Evolutionary conservation across 345 rosid genomes (phyloP), one percentile per base, ranked within the genome.

Genomic region (Populus simonii): DNA sequence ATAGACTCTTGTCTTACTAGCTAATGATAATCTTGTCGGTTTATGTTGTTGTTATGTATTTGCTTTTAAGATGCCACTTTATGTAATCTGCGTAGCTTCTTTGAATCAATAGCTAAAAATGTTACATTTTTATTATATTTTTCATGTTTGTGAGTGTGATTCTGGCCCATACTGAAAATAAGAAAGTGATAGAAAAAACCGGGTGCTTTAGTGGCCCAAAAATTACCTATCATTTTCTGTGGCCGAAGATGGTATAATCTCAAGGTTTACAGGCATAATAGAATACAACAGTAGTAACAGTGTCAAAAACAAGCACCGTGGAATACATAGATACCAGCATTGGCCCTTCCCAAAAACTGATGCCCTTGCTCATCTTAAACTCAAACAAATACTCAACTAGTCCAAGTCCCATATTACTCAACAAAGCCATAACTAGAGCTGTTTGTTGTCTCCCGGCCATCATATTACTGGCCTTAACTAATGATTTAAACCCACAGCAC

Each of bases 251-350:
- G 10, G 2, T 43, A 49, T 20, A 63, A 35, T 71, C 49, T 84
- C 82, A 78, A 71, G 75, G 36, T 71, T 85, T 85, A 63, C 85
- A 82, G 16, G 83, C 79, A 41, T 79, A 67, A 62, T 85, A 85
- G 49, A 82, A 82, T 5, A 73, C 82, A 70, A 36, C 77, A 63
- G 73, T 80, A 82, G 83, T 75, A 70, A 76, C 76, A 7, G 72
- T 76, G 61, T 55, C 78, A 55, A 83, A 75, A 55, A 85, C 82
- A 33, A 82, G 81, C 68, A 66, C 31, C 22, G 67, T 53, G 47
- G 81, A 85, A 16, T 82, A 82, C 78, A 77, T 74, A 6, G 85
- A 85, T 53, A 79, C 76, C 57, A 79, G 31, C 36, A 76, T 6
- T 15, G 81, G 68, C 43, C 65, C 39, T 47, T 79, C 83, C 74